Base-by-base conservation (phyloP, 2,329 filamentous ascomycete species). In the Pseudogymnoascus sp. region DNA sequence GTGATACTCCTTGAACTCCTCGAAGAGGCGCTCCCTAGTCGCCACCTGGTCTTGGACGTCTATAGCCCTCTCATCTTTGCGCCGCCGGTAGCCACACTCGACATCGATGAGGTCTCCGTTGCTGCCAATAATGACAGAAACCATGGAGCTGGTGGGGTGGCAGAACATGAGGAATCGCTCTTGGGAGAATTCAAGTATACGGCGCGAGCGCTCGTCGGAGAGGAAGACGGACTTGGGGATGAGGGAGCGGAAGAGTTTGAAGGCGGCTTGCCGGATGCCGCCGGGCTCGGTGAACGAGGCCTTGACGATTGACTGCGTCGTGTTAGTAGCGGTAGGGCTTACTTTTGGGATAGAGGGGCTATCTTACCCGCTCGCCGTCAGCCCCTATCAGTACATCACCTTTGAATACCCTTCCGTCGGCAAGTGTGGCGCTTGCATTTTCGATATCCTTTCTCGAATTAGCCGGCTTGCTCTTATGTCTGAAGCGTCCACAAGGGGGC, bases 1-100 rank as follows among this genome's bases (percentile, higher is more conserved):
- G 39, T 66, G 66, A 35, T 64, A 67, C 13, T 68, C 66, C 36
- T 61, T 65, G 60, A 68, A 71, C 17, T 63, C 66, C 8, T 67
- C 58, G 1, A 70, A 15, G 60, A 70, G 66, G 5, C 64, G 67
- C 7, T 61, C 21, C 61, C 63, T 63, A 8, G 31, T 31, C n/a
- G 26, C 44, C 1, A n/a, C 24, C 9, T 50, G 44, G 24, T 50
- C 44, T 8, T 26, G 10, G 5, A 31, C 44, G 8, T 50, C 44
- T 4, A 50, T 31, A 2, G 44, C 44, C 24, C 11, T 50, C 26
- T 50, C 44, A 8, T n/a, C 44, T 50, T 50, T n/a, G 44, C 44
- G 44, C n/a, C 26, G 26, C 7, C 44, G 24, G 26, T 50, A 50
- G 9, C 44, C 44, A 13, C 44, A 50, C 29, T 50, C 44, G 13